Percentiles rank a stretch among this genome's conserved stretches.
Evolutionary conservation across 1,284 basidiomycete genomes (phyloP).

Genomic region (Blastosporella zonata): DNA sequence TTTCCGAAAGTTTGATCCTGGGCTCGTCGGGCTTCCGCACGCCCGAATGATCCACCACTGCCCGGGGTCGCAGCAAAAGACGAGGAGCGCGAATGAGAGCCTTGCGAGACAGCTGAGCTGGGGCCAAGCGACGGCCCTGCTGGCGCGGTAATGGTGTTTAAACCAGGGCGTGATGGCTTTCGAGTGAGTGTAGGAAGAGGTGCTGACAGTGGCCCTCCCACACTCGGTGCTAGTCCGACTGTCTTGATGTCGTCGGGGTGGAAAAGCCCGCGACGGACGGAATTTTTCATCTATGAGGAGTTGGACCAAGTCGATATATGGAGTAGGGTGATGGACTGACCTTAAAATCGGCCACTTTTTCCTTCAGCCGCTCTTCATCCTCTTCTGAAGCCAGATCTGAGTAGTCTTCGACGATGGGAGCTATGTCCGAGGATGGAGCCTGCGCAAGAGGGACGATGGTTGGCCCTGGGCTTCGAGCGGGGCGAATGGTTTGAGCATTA

Average conservation of each 20-base stretch:
- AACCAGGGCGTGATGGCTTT: slow-evolving; percentile 46
- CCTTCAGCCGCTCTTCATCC: slow-evolving; percentile 67
- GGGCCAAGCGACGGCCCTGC: slow-evolving; percentile 26
- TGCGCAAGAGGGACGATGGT: slow-evolving; percentile 53
- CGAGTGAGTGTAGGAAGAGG: slow-evolving; percentile 52
- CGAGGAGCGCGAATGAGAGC: slow-evolving; percentile 48
- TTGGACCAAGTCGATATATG: slow-evolving; percentile 5
- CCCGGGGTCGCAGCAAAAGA: slow-evolving; percentile 49
- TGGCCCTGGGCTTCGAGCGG: slow-evolving; percentile 61
- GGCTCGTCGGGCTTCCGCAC: slow-evolving; percentile 53
- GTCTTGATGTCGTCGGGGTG: slow-evolving; percentile 87
- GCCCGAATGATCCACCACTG: slow-evolving; percentile 55
- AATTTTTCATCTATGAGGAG: slow-evolving; percentile 59
- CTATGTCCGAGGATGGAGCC: slow-evolving; percentile 56
- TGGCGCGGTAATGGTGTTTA: slow-evolving; percentile 35
- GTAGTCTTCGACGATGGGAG: slow-evolving; percentile 82
- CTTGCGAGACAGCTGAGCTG: slow-evolving; percentile 21
- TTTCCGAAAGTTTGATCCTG: slow-evolving; percentile 65
- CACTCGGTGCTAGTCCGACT: slow-evolving; percentile 46
- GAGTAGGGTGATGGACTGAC: slow-evolving; percentile 32
- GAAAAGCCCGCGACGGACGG: slow-evolving; percentile 69
- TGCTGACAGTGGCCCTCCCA: slow-evolving; percentile 59
- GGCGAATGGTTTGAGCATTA: slow-evolving; percentile 74
- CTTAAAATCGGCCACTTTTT: slow-evolving; percentile 81
- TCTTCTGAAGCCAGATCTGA: slow-evolving; percentile 80